These are phyloP conservation scores for Russula griseocarnosa DNA, from an alignment of 768 basidiomycete species.

Conservation along the genomic window DNA sequence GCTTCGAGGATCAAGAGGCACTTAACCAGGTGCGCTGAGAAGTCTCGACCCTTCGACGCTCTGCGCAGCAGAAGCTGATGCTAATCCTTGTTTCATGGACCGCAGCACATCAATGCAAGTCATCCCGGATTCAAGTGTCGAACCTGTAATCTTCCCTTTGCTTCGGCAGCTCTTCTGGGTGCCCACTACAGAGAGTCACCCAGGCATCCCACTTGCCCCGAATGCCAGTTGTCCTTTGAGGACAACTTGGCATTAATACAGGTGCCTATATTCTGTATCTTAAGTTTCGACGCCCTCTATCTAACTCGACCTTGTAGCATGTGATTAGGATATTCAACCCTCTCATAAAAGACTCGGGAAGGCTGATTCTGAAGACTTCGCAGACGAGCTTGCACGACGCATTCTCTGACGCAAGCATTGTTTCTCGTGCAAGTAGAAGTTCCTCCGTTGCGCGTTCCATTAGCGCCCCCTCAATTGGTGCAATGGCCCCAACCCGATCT, in stretches of 20 bases:
- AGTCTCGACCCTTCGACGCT: background rate
- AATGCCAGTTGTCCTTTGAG: constrained; percentile 43
- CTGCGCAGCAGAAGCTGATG: background rate
- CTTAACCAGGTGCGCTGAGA: constrained; percentile 20
- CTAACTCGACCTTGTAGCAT: constrained; percentile 22
- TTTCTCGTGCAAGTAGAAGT: constrained; percentile 18
- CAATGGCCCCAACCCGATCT: constrained; percentile 10
- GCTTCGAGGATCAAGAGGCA: constrained; percentile 22
- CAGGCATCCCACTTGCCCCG: constrained; percentile 44
- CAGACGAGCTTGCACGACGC: constrained; percentile 22
- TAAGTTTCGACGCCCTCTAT: background rate
- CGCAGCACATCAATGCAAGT: constrained; percentile 14
- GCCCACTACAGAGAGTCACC: constrained; percentile 34
- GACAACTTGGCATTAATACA: constrained; percentile 38
- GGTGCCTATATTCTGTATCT: constrained; percentile 31
- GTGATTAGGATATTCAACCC: constrained; percentile 26
- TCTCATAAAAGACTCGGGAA: constrained; percentile 25
- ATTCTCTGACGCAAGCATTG: constrained; percentile 11
- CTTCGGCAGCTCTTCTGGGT: constrained; percentile 18
- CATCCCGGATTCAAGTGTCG: constrained; percentile 23
- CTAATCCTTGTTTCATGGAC: background rate
- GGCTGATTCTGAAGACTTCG: constrained; percentile 24
- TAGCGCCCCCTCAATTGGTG: background rate
- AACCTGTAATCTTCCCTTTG: constrained; percentile 20
- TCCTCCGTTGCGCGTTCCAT: constrained; percentile 14